A percentile compares a stretch with the other conserved stretches of the same genome.
phyloP scores from a whole-genome alignment of 306 rosid species.

The Mucuna pruriens region DNA sequence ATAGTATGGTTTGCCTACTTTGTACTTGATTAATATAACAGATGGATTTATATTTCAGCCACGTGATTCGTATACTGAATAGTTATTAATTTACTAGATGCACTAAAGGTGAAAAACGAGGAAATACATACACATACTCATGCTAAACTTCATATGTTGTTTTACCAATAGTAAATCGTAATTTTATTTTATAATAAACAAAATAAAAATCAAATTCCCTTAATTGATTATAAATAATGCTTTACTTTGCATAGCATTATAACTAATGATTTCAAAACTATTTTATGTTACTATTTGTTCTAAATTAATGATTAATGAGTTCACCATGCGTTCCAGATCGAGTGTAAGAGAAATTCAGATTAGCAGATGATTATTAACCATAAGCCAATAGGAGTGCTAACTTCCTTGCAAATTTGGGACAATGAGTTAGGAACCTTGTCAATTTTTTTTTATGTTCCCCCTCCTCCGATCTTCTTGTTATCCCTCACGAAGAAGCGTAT shows the following conservation, averaged over 20 bases:
- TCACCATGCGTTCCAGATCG: too few species aligned
- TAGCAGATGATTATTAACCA: not conserved
- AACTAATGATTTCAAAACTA: not conserved
- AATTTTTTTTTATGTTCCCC: not conserved
- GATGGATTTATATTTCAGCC: not conserved
- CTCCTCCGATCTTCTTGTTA: not conserved
- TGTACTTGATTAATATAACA: not conserved
- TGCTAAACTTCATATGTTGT: too few species aligned
- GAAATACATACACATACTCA: not conserved
- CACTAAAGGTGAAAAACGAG: not conserved
- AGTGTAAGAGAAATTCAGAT: not conserved
- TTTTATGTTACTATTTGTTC: not conserved
- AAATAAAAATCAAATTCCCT: not conserved
- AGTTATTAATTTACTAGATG: not conserved
- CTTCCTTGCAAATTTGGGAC: not conserved
- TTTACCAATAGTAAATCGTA: not conserved
- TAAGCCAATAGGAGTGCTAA: not conserved
- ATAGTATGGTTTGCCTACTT: not conserved
- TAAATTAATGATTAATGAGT: not conserved
- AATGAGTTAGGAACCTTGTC: not conserved
- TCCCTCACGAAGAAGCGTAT: not conserved
- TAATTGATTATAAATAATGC: not conserved
- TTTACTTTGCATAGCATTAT: not conserved
- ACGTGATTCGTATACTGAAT: not conserved
- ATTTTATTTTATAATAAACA: not conserved